phyloP scores from a whole-genome alignment of 306 rosid genomes.

The Rosa rugosa region DNA sequence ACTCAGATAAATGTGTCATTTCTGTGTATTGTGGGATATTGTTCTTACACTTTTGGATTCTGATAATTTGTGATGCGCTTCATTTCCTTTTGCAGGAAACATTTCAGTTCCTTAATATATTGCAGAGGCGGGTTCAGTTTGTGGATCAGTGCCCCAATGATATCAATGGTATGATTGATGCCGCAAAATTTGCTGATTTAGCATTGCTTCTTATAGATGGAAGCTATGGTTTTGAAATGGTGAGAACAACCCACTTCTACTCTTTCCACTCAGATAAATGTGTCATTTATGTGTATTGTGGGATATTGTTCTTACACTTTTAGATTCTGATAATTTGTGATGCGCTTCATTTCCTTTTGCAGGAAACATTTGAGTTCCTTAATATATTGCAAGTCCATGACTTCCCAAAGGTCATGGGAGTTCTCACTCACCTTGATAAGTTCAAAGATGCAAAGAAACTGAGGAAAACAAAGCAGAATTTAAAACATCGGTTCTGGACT shows the following conservation, averaged over 20 bases:
- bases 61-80: too few species aligned
- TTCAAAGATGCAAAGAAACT: conserved; percentile 82
- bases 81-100: conserved; percentile 34
- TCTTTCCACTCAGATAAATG: too few species aligned
- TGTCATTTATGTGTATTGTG: too few species aligned
- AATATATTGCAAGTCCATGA: conserved; percentile 91
- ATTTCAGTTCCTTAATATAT: too few species aligned
- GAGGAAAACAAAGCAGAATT: conserved; percentile 82
- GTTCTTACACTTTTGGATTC: too few species aligned
- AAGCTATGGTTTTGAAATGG: conserved; percentile 89
- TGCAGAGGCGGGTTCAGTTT: conserved; percentile 74
- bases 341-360: too few species aligned
- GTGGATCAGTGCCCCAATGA: conserved; percentile 95
- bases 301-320: too few species aligned
- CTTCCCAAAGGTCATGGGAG: conserved; percentile 94
- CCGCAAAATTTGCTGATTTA: conserved; percentile 86
- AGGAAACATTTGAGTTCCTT: conserved; percentile 92
- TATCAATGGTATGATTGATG: conserved; percentile 94
- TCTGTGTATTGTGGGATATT: too few species aligned
- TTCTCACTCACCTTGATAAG: conserved; percentile 90
- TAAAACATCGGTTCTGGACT: conserved; percentile 91
- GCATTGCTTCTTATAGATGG: conserved; percentile 96
- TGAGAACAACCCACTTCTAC: too few species aligned
- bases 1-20: too few species aligned
- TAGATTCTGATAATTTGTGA: too few species aligned